Evolutionary conservation across 225 moss, liverwort and hornwort species (phyloP), one percentile per base, ranked within the genome.

Genomic region (Antitrichia curtipendula): DNA sequence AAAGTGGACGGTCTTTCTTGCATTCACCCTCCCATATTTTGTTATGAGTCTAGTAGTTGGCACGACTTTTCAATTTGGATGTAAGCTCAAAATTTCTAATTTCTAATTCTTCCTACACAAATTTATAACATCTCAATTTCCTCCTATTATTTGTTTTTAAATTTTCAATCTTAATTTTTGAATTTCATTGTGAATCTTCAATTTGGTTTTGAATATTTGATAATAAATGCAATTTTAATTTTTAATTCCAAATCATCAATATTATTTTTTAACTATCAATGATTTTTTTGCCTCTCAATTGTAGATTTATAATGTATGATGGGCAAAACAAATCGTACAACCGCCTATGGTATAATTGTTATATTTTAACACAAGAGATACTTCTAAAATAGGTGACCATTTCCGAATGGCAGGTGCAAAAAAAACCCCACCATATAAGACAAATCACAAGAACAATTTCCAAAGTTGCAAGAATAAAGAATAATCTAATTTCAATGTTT

Each of bases 401-500:
- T 43, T 59, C 4, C 14, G 43, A 58, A 31, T 22, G 13, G 4
- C n/a, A n/a, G n/a, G n/a, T n/a, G n/a, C n/a, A n/a, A n/a, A n/a
- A n/a, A n/a, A n/a, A n/a, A n/a, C n/a, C n/a, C n/a, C n/a, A n/a
- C n/a, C 2, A 32, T 60, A 3, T 13, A 61, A 25, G 2, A 17
- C 18, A 57, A 43, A 32, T 22, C 2, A 22, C 15, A 60, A 43
- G 12, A 43, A 45, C 4, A 32, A 40, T 18, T 57, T 18, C 0
- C 4, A 57, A 78, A 28, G 2, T 57, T 40, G 12, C 19, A 28
- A 78, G 3, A 16, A 28, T 0, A 0, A 0, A 40, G 0, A 57
- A 43, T 32, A 15, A 45, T 3, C 15, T 31, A 61, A 45, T 32
- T 43, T 41, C 4, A 60, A 43, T 14, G 2, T 29, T 60, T 29